Evolutionary conservation across 176 grass and related monocot genomes (phyloP), one percentile per base, ranked within the genome.

Genomic region (Stipa capillata): DNA sequence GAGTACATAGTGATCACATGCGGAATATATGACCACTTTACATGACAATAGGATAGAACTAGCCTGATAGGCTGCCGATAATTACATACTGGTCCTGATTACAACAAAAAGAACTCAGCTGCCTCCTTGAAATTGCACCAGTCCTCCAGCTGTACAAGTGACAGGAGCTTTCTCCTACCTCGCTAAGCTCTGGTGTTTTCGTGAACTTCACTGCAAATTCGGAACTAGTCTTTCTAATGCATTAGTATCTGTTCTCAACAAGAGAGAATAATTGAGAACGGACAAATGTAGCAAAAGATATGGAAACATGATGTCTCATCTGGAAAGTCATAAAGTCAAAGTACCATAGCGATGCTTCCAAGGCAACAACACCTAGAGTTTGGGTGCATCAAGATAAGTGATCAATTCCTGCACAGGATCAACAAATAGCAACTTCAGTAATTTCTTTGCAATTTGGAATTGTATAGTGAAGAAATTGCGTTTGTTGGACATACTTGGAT

Each of bases 181-280:
- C 73, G 76, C 90, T 77, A 89, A 58, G 54, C 82, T 87, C 41
- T 80, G 86, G 81, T 0, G 94, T 79, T 56, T 89, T 97, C 6
- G 85, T 97, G 89, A 97, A 97, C 60, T 93, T n/a, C 83, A 69
- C 94, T 97, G 90, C 83, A 89, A 69, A 41, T 65, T 52, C 65
- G 55, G 23, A 59, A 64, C 18, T 48, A 47, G 28, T 34, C 7
- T 55, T 44, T 23, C 1, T 36, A 18, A 2, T 20, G 1, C 7
- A 9, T 35, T 25, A 55, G 54, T 70, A 17, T 40, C 16, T 45
- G 13, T 42, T 55, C 5, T 24, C 16, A 55, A 56, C 47, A 66
- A 49, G 13, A 21, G n/a, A n/a, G 39, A 6, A 39, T 10, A 29
- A 6, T 31, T 5, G 9, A 11, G 12, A 27, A 24, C 20, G 6